Base-by-base conservation (phyloP, 2,329 filamentous ascomycete genomes). In the Dothistroma pini region DNA sequence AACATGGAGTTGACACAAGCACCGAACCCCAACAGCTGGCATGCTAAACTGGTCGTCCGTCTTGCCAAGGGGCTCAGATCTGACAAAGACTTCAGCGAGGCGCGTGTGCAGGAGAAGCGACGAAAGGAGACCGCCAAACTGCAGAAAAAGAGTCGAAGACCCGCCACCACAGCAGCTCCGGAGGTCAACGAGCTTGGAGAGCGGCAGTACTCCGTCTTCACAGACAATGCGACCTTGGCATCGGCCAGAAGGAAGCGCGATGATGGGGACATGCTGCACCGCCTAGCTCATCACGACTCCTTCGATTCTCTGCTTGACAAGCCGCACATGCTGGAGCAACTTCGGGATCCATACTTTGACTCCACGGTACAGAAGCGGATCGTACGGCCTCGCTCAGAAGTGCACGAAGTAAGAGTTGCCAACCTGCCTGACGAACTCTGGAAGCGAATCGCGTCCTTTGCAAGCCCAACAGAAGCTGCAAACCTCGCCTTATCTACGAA, bases 401-500 rank as follows among this genome's bases (percentile, higher is more conserved):
- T 64, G 29, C 66, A 70, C 67, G 80, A 84, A 57, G 66, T 66
- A 7, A 69, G 78, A 16, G 75, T 85, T 35, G 76, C 76, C 0
- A 79, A 75, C 48, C 69, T 85, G 14, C 71, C 81, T 4, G 63
- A 73, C 1, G 69, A 72, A 3, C 61, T 84, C 3, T 86, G 83
- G 83, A 68, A 71, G 8, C 62, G 63, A 4, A 77, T 84, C 44
- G 71, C 77, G 12, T 69, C 67, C 9, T 76, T 75, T 59, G 68
- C 84, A 19, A 68, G 74, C 38, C 77, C 77, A 8, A 69, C 75
- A n/a, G 82, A 83, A 57, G 74, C 75, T 19, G 81, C 82, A 5
- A 78, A 75, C 66, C 76, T 85, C 11, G 77, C 80, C 10, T 71
- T 84, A 12, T 74, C 82, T 25, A 81, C 73, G 66, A 81, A 79